A percentile compares a stretch with the other conserved stretches of the same genome.
phyloP scores from a whole-genome alignment of 352 stramenopile genomes.

The Globisporangium perplexum region DNA sequence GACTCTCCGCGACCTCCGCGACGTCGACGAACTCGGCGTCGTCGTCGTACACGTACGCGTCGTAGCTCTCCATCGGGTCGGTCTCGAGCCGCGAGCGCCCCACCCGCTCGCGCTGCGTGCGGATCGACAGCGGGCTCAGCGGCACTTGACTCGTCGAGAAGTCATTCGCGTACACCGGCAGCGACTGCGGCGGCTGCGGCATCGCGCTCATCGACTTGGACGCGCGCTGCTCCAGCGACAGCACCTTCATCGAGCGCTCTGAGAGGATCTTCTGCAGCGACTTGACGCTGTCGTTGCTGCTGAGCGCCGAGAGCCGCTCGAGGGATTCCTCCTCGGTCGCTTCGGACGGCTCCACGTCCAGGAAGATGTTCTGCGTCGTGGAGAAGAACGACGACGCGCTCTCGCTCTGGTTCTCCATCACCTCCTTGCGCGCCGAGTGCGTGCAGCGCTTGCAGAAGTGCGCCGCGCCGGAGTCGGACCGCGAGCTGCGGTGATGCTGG shows the following conservation, averaged over 20 bases:
- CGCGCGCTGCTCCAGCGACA: slow-evolving; percentile 8
- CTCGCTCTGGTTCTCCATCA: slow-evolving; percentile 23
- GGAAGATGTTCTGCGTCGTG: slow-evolving; percentile 26
- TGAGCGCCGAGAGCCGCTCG: slow-evolving; percentile 37
- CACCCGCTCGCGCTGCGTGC: slow-evolving; percentile 27
- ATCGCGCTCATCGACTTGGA: not conserved
- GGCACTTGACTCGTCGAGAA: slow-evolving; percentile 51
- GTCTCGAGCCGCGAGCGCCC: slow-evolving; percentile 44
- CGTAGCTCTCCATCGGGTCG: slow-evolving; percentile 61
- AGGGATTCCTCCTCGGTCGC: slow-evolving; percentile 27
- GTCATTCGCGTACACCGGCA: slow-evolving; percentile 18
- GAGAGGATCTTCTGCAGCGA: slow-evolving; percentile 22
- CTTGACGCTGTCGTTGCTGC: slow-evolving; percentile 33
- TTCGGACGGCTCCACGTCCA: slow-evolving; percentile 21
- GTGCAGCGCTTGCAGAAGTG: slow-evolving; percentile 63
- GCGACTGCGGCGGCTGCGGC: slow-evolving; percentile 14
- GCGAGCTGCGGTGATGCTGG: slow-evolving; percentile 1
- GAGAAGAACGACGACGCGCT: slow-evolving; percentile 24
- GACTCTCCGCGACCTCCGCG: slow-evolving; percentile 16
- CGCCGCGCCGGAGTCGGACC: slow-evolving; percentile 21
- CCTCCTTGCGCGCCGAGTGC: slow-evolving; percentile 30
- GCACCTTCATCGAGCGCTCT: slow-evolving; percentile 10
- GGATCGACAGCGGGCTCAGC: slow-evolving; percentile 51
- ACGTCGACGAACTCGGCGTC: slow-evolving; percentile 15
- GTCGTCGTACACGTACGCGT: slow-evolving; percentile 38